Evolutionary conservation across 75 land plant species (phyloP).

Genomic region (Pinus tabuliformis): DNA sequence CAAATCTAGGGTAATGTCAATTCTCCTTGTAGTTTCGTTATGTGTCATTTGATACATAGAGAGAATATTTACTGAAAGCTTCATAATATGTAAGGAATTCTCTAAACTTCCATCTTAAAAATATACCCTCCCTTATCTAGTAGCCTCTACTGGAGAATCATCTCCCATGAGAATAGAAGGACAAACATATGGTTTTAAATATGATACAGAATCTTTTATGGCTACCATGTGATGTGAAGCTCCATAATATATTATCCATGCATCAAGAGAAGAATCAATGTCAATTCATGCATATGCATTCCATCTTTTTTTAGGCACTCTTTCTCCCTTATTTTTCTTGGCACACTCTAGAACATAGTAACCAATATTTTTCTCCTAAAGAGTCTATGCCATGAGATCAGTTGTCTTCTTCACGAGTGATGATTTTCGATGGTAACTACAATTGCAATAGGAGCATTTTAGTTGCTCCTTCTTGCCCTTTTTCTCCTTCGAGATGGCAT

Average conservation of each 20-base stretch:
- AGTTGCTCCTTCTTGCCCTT: neutral
- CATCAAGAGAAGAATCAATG: too few relatives aligned
- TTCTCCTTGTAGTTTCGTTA: neutral
- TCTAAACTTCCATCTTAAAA: neutral
- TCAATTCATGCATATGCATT: too few relatives aligned
- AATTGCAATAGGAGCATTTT: neutral
- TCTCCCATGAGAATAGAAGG: neutral
- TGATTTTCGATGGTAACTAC: neutral
- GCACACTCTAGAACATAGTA: neutral
- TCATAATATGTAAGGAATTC: neutral
- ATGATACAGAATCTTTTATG: neutral
- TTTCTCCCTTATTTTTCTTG: neutral
- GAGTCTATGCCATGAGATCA: neutral
- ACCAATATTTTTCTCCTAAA: neutral
- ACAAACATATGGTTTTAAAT: neutral
- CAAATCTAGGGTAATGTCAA: neutral
- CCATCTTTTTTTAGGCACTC: neutral
- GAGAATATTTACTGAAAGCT: neutral
- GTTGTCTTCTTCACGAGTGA: neutral
- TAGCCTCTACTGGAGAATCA: neutral
- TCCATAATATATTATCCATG: too few relatives aligned
- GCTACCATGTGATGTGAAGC: neutral
- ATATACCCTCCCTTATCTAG: neutral
- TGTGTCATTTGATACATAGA: neutral
- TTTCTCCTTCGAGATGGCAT: too few relatives aligned